These are phyloP conservation scores for Barbarea vulgaris DNA, from an alignment of 345 rosid species.

Conservation along the genomic window DNA sequence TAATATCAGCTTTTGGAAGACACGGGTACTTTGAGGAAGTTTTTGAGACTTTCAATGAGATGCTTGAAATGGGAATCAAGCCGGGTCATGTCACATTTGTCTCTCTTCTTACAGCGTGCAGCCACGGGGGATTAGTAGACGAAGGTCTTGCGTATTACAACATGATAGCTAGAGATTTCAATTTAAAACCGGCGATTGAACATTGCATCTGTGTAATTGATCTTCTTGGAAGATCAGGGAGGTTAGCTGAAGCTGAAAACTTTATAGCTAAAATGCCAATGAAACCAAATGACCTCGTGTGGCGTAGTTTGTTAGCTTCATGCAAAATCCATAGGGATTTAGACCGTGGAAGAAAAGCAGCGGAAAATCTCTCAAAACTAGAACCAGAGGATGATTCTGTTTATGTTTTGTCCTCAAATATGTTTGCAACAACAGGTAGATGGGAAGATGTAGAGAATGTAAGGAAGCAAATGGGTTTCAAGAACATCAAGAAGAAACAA, in stretches of 20 bases:
- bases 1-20: slow-evolving; percentile 80
- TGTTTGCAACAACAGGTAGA: slow-evolving; percentile 81
- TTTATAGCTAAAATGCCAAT: slow-evolving; percentile 73
- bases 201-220: slow-evolving; percentile 89
- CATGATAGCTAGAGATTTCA: slow-evolving; percentile 63
- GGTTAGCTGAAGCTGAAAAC: slow-evolving; percentile 65
- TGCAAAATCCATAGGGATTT: slow-evolving; percentile 74
- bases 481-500: slow-evolving; percentile 73
- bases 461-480: slow-evolving; percentile 72
- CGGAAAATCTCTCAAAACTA: slow-evolving; percentile 55
- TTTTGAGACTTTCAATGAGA: slow-evolving; percentile 70
- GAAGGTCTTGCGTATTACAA: slow-evolving; percentile 70
- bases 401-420: slow-evolving; percentile 78
- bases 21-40: slow-evolving; percentile 68
- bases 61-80: slow-evolving; percentile 59
- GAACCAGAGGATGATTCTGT: slow-evolving; percentile 82
- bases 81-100: slow-evolving; percentile 91
- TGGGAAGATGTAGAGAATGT: slow-evolving; percentile 76
- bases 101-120: slow-evolving; percentile 87
- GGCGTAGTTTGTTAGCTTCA: slow-evolving; percentile 86
- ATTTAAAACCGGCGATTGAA: slow-evolving; percentile 55
- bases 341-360: slow-evolving; percentile 79
- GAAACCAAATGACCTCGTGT: slow-evolving; percentile 62
- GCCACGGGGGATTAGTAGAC: slow-evolving; percentile 81
- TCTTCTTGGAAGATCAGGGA: slow-evolving; percentile 88